phyloP scores from a whole-genome alignment of 768 basidiomycete genomes.

The Termitomyces sp. region DNA sequence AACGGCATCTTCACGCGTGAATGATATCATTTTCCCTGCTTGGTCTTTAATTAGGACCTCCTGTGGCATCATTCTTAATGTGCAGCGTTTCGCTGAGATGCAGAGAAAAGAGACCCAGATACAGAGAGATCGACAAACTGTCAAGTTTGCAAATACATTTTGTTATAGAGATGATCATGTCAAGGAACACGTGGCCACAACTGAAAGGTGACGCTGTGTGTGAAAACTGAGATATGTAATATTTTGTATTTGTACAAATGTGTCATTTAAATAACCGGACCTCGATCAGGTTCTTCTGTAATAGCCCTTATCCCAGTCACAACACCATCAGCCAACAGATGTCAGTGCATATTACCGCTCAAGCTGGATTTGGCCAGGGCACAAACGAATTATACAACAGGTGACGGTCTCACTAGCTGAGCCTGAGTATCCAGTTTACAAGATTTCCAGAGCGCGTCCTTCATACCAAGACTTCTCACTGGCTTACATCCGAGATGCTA shows the following conservation, averaged over 20 bases:
- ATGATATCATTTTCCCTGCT: conserved; percentile 9
- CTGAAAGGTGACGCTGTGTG: no score
- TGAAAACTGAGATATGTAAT: neutral
- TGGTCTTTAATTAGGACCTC: conserved; percentile 12
- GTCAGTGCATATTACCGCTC: conserved; percentile 61
- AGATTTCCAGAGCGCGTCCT: conserved; percentile 59
- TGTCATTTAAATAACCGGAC: no score
- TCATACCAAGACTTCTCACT: conserved; percentile 71
- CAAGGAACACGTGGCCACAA: neutral
- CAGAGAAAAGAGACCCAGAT: neutral
- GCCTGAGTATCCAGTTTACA: neutral
- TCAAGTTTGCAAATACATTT: neutral
- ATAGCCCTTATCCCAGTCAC: neutral
- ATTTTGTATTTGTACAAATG: no score
- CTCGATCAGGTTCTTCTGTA: neutral
- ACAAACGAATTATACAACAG: conserved; percentile 83
- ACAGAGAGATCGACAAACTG: neutral
- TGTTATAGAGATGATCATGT: neutral
- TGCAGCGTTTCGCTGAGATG: neutral
- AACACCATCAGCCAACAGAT: conserved; percentile 5
- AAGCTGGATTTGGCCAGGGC: conserved; percentile 68
- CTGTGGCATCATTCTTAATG: neutral
- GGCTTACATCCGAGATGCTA: conserved; percentile 48
- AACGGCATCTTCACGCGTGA: conserved; percentile 10
- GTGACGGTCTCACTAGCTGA: conserved; percentile 24